Conservation (phyloP, 306 rosid species). For the Medicago lupulina region DNA sequence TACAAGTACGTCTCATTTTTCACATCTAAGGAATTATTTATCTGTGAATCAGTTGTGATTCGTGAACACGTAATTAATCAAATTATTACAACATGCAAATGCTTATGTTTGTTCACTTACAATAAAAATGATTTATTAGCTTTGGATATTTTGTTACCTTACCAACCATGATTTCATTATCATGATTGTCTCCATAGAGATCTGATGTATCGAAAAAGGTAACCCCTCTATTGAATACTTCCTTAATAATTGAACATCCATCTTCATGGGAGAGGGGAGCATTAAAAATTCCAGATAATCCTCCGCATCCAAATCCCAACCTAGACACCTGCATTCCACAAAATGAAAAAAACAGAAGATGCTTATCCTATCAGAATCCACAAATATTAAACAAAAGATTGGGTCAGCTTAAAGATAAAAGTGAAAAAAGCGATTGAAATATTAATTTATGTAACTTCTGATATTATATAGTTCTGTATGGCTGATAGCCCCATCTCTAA, state of each 20-base stretch:
- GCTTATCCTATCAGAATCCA: no score
- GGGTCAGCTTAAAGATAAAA: no score
- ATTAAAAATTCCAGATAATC: constrained; percentile 66
- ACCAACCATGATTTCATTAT: constrained; percentile 80
- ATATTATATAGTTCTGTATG: no score
- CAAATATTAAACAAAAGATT: no score
- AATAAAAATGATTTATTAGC: not conserved
- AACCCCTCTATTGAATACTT: constrained; percentile 69
- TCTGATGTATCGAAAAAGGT: constrained; percentile 82
- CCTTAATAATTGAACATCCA: constrained; percentile 62
- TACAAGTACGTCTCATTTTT: not conserved
- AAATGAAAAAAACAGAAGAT: no score
- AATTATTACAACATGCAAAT: not conserved
- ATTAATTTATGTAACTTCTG: no score
- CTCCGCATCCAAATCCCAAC: constrained; percentile 88
- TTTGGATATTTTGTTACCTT: constrained; percentile 52
- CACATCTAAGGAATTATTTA: not conserved
- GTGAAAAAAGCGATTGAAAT: no score
- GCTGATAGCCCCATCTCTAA: no score
- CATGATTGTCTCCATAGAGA: constrained; percentile 61
- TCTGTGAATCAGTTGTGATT: no score
- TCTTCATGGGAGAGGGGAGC: constrained; percentile 75
- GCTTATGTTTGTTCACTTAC: not conserved
- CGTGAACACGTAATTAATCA: not conserved
- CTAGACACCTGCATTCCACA: constrained; percentile 66